phyloP scores from a whole-genome alignment of 306 rosid species.

The Cucumis hystrix region DNA sequence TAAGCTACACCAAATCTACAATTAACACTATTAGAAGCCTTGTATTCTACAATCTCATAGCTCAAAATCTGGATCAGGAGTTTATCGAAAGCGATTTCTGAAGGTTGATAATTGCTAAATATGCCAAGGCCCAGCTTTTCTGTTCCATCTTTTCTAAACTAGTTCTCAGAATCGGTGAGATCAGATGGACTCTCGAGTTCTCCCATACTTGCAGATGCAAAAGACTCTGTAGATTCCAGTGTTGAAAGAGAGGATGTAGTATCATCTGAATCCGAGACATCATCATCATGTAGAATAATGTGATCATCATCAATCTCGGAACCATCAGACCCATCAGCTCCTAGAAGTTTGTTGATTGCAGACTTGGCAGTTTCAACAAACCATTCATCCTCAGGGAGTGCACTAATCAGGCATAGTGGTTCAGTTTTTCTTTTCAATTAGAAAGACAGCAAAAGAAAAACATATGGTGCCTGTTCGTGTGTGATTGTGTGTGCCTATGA shows the following conservation, averaged over 20 bases:
- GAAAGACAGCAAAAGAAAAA: not conserved
- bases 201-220: conserved; percentile 92
- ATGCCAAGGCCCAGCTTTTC: not conserved
- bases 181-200: conserved; percentile 78
- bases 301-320: conserved; percentile 73
- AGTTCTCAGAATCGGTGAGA: conserved; percentile 31
- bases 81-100: not conserved
- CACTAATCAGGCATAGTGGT: conserved; percentile 26
- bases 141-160: not conserved
- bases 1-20: not conserved
- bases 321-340: conserved; percentile 65
- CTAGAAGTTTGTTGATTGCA: conserved; percentile 59
- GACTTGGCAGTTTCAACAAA: conserved; percentile 82
- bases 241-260: conserved; percentile 66
- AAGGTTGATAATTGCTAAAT: not conserved
- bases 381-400: conserved; percentile 94
- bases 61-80: not conserved
- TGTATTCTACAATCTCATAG: not conserved
- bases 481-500: not conserved
- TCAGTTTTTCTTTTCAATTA: not conserved
- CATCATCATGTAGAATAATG: conserved; percentile 35
- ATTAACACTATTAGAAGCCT: not conserved
- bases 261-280: conserved; percentile 52
- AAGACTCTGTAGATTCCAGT: conserved; percentile 57
- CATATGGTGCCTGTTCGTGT: not conserved